Conservation (phyloP, 2,329 filamentous ascomycete genomes). For the Uncinocarpus reesii region DNA sequence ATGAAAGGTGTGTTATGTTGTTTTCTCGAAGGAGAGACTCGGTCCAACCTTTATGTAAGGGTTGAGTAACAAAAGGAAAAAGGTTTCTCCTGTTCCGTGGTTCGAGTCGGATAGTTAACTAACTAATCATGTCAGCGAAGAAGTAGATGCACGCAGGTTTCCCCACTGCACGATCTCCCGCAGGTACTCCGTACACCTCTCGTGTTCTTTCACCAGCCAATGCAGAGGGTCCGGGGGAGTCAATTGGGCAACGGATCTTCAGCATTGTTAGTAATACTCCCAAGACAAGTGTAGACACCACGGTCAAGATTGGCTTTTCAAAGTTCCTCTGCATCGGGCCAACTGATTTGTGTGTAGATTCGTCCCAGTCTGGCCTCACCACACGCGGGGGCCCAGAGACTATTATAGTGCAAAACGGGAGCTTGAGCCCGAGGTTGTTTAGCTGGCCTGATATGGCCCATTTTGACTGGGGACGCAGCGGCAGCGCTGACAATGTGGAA, state of each 20-base stretch:
- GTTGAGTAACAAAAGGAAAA: too few relatives aligned
- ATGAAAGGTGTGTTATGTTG: too few relatives aligned
- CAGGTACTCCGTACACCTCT: too few relatives aligned
- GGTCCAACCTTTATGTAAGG: too few relatives aligned
- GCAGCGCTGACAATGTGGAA: neutral
- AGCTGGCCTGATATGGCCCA: neutral
- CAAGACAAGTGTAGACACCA: neutral
- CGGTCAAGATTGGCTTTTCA: neutral
- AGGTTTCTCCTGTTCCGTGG: too few relatives aligned
- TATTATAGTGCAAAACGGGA: neutral
- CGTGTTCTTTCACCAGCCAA: too few relatives aligned
- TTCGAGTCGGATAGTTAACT: too few relatives aligned
- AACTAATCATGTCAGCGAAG: too few relatives aligned
- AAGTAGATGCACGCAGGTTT: too few relatives aligned
- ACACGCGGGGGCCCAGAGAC: conserved; percentile 1
- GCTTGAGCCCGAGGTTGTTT: neutral
- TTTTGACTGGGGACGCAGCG: neutral
- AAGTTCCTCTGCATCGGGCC: neutral
- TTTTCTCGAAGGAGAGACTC: too few relatives aligned
- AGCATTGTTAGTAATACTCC: neutral
- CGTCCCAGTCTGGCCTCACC: neutral
- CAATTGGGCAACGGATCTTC: neutral
- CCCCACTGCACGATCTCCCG: too few relatives aligned
- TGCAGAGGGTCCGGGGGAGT: neutral
- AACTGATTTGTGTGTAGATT: neutral